A percentile compares a stretch with the other conserved stretches of the same genome.
Evolutionary conservation across 352 stramenopile genomes (phyloP).

Genomic region (Pythium phragmiticola): DNA sequence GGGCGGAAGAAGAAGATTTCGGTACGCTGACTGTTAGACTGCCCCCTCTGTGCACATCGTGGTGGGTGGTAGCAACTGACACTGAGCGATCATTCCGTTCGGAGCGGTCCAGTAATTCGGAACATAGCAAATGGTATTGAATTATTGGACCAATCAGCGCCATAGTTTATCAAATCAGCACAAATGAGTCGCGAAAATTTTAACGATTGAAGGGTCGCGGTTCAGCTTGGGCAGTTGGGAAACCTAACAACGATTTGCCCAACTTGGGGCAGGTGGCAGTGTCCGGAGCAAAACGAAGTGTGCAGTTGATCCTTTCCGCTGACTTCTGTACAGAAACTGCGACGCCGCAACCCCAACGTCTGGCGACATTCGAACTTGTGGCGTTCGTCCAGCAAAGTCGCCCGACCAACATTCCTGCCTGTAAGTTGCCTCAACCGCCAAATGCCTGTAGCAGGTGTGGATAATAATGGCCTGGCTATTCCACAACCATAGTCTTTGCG

Average conservation of each 20-base stretch:
- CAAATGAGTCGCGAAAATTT: not conserved
- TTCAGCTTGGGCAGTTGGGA: conserved; percentile 11
- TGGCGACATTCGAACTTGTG: conserved; percentile 11
- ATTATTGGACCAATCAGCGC: conserved; percentile 12
- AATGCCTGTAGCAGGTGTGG: too few relatives aligned
- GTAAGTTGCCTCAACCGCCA: not conserved
- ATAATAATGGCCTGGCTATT: too few relatives aligned
- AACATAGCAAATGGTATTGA: conserved; percentile 11
- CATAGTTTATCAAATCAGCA: not conserved
- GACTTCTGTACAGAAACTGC: conserved; percentile 1
- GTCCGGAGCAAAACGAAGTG: conserved; percentile 20
- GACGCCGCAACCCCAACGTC: conserved; percentile 1
- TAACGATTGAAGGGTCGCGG: conserved; percentile 5
- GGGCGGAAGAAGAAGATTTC: not conserved
- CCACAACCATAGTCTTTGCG: too few relatives aligned
- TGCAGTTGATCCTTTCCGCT: conserved; percentile 10
- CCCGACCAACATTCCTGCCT: not conserved
- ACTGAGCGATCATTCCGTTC: conserved; percentile 5
- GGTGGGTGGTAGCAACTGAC: not conserved
- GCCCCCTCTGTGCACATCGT: conserved; percentile 13
- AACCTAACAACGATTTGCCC: not conserved
- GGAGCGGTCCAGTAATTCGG: conserved; percentile 15
- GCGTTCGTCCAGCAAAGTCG: conserved; percentile 1
- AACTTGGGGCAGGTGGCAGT: too few relatives aligned
- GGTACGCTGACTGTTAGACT: conserved; percentile 11